Evolutionary conservation across 2,329 filamentous ascomycete genomes (phyloP), one percentile per base, ranked within the genome.

Genomic region (Colletotrichum magnum): DNA sequence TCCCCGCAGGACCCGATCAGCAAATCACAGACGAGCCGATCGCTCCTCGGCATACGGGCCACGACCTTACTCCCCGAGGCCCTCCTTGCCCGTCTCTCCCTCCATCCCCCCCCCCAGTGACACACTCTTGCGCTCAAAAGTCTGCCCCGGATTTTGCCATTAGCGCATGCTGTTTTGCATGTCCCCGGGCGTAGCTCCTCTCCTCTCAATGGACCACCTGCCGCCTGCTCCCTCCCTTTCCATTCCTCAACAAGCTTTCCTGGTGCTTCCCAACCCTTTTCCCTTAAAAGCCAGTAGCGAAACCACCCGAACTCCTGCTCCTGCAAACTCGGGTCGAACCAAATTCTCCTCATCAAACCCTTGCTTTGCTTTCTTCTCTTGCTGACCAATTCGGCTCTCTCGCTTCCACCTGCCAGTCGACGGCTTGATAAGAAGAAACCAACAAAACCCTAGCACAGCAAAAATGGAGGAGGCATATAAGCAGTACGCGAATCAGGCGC

Each of bases 401-500:
- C 26, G n/a, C 28, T 36, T 36, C 32, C 28, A 39, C 39, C 54
- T 50, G 12, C 54, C 50, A 32, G 26, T 24, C 61, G 21, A 65
- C 54, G 15, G 43, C 5, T 51, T 41, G 50, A 64, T 32, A 58
- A 52, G 28, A 39, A n/a, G n/a, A 28, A 10, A 6, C 50, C 16
- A 45, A 52, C 28, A 12, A 28, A 52, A 21, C 39, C 39, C 18
- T n/a, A 18, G 41, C 43, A 32, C 12, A 77, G 54, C 68, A 78
- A 56, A 12, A 50, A 89, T 91, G 89, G 89, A 91, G 72, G 82
- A 86, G 71, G 87, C 87, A 68, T 90, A 89, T 77, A 88, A 88
- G 71, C 88, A 89, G 72, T 87, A 90, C 75, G 82, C 88, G 60
- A 86, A 85, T 73, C 85, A 87, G 72, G 82, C 85, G 52, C 84